These are phyloP conservation scores for Xylariaceae sp. DNA, from an alignment of 2,329 filamentous ascomycete species.

Conservation along the genomic window DNA sequence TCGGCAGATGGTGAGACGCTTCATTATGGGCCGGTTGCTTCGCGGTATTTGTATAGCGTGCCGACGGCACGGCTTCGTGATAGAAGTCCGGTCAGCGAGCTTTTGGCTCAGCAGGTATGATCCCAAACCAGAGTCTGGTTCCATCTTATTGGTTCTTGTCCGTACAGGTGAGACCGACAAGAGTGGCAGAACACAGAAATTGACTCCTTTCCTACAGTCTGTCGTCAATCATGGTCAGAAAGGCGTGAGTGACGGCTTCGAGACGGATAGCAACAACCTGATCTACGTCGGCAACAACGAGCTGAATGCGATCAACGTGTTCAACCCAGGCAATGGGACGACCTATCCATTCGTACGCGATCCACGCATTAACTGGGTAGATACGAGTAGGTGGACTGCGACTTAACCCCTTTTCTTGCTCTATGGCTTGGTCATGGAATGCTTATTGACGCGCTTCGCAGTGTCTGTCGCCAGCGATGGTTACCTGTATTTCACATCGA, in stretches of 20 bases:
- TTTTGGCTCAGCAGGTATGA: slow-evolving; percentile 25
- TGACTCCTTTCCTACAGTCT: slow-evolving; percentile 35
- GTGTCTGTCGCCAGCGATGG: slow-evolving; percentile 40
- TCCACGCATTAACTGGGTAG: slow-evolving; percentile 41
- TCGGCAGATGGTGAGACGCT: slow-evolving; percentile 43
- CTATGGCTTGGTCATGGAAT: neutral
- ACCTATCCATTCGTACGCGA: slow-evolving; percentile 40
- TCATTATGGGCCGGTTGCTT: slow-evolving; percentile 42
- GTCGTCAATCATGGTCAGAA: slow-evolving; percentile 42
- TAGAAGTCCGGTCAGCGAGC: slow-evolving; percentile 34
- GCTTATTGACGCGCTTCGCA: slow-evolving; percentile 7
- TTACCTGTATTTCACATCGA: slow-evolving; percentile 49
- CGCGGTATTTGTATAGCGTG: slow-evolving; percentile 38
- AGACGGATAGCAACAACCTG: slow-evolving; percentile 45
- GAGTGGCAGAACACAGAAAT: neutral
- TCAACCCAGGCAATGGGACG: slow-evolving; percentile 37
- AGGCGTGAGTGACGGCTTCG: slow-evolving; percentile 47
- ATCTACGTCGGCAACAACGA: slow-evolving; percentile 48
- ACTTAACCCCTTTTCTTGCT: neutral
- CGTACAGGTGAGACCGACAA: neutral
- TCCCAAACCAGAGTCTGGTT: neutral
- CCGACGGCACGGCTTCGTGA: slow-evolving; percentile 39
- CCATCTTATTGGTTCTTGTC: neutral
- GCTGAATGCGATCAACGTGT: slow-evolving; percentile 43
- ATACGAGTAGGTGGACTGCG: slow-evolving; percentile 35